Conservation (phyloP, 23 red algal genomes). For the Agarophyton chilense region DNA sequence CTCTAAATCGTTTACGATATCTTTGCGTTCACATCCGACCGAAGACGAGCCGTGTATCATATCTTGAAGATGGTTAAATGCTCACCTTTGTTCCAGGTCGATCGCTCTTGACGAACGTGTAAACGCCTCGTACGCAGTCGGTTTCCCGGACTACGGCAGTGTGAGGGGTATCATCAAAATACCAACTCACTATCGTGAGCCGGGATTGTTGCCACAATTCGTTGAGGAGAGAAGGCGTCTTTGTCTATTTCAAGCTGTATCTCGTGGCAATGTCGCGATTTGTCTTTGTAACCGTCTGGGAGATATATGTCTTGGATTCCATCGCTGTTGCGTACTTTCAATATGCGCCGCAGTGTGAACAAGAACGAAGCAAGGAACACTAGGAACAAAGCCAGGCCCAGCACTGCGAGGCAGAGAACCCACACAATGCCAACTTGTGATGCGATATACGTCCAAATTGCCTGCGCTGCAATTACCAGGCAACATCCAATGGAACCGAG, state of each 20-base stretch:
- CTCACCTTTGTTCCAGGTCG: too few relatives aligned
- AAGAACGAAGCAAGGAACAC: background rate
- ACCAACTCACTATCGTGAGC: conserved; percentile 23
- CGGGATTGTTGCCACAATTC: conserved; percentile 26
- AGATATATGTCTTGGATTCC: background rate
- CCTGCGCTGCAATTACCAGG: conserved; percentile 16
- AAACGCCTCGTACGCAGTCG: background rate
- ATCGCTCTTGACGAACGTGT: too few relatives aligned
- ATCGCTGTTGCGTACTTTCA: background rate
- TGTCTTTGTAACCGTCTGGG: background rate
- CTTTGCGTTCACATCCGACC: background rate
- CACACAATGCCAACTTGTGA: conserved; percentile 19
- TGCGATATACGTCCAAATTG: conserved; percentile 41
- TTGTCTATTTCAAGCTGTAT: conserved; percentile 24
- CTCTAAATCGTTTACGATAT: background rate
- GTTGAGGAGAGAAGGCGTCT: background rate
- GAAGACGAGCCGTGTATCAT: background rate
- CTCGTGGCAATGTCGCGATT: background rate
- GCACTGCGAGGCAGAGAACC: conserved; percentile 32
- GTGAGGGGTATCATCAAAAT: background rate
- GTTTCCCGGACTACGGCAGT: background rate
- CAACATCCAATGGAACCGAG: background rate
- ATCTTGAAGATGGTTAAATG: too few relatives aligned
- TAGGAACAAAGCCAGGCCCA: conserved; percentile 33
- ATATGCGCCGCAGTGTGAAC: background rate